Base-by-base conservation (phyloP, 1,284 basidiomycete genomes). In the Rhodofomes roseus region DNA sequence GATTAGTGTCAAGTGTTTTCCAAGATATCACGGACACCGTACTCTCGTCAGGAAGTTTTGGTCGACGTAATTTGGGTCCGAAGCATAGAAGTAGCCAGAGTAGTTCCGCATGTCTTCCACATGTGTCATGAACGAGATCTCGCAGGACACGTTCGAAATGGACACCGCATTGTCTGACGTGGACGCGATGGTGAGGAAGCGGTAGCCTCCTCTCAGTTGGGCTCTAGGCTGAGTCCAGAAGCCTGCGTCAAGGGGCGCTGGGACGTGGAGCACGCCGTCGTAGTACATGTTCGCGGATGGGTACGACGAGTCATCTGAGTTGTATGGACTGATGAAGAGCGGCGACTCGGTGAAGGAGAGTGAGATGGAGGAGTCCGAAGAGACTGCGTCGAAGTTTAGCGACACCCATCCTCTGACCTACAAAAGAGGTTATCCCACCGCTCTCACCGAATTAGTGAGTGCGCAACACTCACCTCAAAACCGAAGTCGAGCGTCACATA, bases 71-170 rank as follows among this genome's bases (percentile, higher is more conserved):
- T 62, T 71, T 0, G 77, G 77, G 62, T 85, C 81, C 8, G 66
- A 62, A 1, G 83, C 77, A 59, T 74, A 81, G 69, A 86, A 86
- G 68, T 85, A 85, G 0, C 84, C 83, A 4, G 77, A 69, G 65
- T 85, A 85, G 22, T 79, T 77, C 23, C 79, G 73, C 65, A 85
- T 66, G 63, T 85, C 72, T 1, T 76, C 71, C 11, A 82, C 73
- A 62, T 84, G 82, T 0, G 83, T 82, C 73, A 80, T 77, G 69
- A 85, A 85, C 0, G 79, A 80, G 18, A 86, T 83, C 4, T 75
- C 72, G 64, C 81, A 83, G 0, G 81, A 77, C 0, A 85, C 72
- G 63, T 85, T 85, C 1, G 80, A 79, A 34, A 85, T 70, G 0
- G 75, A 59, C 14, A 62, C 55, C 23, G 55, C n/a, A 31, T 34